Percentiles rank a stretch among this genome's conserved stretches.
Conservation (phyloP, 1,139 yeast genomes). For the Neolecta irregularis region DNA sequence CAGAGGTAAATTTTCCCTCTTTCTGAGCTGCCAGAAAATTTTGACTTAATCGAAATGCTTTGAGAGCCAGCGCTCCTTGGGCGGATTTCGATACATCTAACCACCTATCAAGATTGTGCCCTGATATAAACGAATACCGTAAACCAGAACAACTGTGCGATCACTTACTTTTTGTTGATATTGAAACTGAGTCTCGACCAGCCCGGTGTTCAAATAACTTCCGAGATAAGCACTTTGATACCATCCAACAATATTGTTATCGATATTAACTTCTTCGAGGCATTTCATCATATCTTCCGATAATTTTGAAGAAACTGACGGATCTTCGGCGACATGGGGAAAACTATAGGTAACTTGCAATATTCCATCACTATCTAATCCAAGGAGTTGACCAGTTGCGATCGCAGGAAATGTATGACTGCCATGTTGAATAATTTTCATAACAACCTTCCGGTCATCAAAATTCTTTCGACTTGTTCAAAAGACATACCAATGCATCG, state of each 20-base stretch:
- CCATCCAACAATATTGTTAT: constrained; percentile 70
- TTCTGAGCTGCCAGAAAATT: constrained; percentile 43
- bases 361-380: constrained; percentile 47
- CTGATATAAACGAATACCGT: constrained; percentile 44
- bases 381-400: constrained; percentile 60
- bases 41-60: constrained; percentile 54
- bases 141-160: constrained; percentile 16
- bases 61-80: constrained; percentile 43
- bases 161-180: constrained; percentile 32
- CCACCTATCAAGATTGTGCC: constrained; percentile 40
- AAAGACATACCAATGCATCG: constrained; percentile 25
- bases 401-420: constrained; percentile 52
- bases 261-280: constrained; percentile 49
- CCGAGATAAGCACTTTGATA: constrained; percentile 60
- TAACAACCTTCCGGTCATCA: no score
- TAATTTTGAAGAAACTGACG: constrained; percentile 27
- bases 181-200: constrained; percentile 17
- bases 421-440: constrained; percentile 59
- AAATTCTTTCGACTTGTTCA: no score
- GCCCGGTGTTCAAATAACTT: constrained; percentile 43
- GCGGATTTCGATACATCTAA: constrained; percentile 52
- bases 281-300: constrained; percentile 54
- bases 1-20: constrained; percentile 44
- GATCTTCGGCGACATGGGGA: constrained; percentile 30
- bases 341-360: constrained; percentile 43